Percentiles rank a stretch among this genome's conserved stretches.
These are phyloP conservation scores for Rhizophlyctis rosea DNA, from an alignment of 192 early-diverging fungal genomes.

Conservation along the genomic window DNA sequence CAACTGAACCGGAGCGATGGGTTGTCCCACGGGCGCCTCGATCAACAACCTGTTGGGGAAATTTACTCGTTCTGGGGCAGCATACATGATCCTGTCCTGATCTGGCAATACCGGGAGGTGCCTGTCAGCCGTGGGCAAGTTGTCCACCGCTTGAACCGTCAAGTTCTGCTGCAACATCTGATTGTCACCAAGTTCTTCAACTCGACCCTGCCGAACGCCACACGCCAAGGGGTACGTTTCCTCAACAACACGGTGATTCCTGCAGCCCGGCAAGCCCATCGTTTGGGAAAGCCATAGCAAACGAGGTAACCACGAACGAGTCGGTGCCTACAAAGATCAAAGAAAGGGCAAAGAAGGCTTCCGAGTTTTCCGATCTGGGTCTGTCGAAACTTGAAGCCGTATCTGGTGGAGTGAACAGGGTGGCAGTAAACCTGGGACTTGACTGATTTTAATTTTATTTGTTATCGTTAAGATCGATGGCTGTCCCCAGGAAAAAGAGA, in stretches of 20 bases:
- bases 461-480: no score
- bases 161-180: no score
- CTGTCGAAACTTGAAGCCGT: not conserved
- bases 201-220: not conserved
- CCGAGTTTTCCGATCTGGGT: not conserved
- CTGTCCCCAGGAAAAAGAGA: no score
- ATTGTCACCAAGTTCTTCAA: not conserved
- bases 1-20: no score
- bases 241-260: not conserved
- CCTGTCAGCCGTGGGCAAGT: no score
- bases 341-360: not conserved
- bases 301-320: not conserved
- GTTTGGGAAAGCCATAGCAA: not conserved
- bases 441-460: not conserved
- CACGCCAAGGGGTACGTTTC: not conserved
- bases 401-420: not conserved
- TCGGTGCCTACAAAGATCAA: not conserved
- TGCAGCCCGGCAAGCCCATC: not conserved
- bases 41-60: no score
- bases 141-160: no score
- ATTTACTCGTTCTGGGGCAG: no score
- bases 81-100: no score
- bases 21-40: no score
- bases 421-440: not conserved
- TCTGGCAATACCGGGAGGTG: no score